These are phyloP conservation scores for Heliamphora pulchella DNA, from an alignment of 179 eudicot genomes.

Conservation along the genomic window DNA sequence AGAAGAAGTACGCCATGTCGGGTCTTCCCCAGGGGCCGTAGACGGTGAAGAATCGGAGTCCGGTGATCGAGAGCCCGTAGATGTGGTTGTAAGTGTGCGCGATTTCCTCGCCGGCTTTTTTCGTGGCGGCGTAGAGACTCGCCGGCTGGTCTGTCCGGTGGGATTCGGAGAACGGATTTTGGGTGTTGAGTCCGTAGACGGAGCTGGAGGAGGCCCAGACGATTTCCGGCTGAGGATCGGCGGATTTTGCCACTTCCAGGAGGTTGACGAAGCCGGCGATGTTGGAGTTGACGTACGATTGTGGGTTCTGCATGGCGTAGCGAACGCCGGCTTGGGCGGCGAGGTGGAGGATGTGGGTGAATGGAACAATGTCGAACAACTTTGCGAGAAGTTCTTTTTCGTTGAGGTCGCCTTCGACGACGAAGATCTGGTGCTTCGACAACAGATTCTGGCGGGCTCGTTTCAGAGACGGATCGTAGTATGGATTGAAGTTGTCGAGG, in stretches of 20 bases:
- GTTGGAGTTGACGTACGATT: conserved; percentile 36
- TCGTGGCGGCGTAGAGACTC: conserved; percentile 40
- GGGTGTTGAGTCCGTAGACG: conserved; percentile 40
- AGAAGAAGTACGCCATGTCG: conserved; percentile 47
- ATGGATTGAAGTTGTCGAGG: conserved; percentile 39
- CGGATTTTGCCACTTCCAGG: conserved; percentile 32
- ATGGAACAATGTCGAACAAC: conserved; percentile 30
- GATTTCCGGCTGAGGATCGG: conserved; percentile 38
- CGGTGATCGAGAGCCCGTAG: conserved; percentile 41
- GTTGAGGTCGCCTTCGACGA: conserved; percentile 41
- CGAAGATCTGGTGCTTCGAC: conserved; percentile 22
- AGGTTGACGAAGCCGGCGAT: conserved; percentile 37
- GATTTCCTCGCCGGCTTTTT: conserved; percentile 41
- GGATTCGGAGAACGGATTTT: conserved; percentile 37
- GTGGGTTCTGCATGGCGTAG: conserved; percentile 44
- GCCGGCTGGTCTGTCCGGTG: conserved; percentile 42
- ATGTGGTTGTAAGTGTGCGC: conserved; percentile 41
- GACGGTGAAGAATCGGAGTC: conserved; percentile 37
- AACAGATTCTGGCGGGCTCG: conserved; percentile 19
- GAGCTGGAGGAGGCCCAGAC: conserved; percentile 54
- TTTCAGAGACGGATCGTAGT: conserved; percentile 38
- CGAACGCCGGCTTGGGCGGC: conserved; percentile 49
- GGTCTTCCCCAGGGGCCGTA: conserved; percentile 48
- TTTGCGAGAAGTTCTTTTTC: conserved; percentile 31
- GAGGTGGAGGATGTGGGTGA: conserved; percentile 44